A percentile compares a stretch with the other conserved stretches of the same genome.
Conservation (phyloP, 768 basidiomycete genomes). For the Pleurotus sapidus region DNA sequence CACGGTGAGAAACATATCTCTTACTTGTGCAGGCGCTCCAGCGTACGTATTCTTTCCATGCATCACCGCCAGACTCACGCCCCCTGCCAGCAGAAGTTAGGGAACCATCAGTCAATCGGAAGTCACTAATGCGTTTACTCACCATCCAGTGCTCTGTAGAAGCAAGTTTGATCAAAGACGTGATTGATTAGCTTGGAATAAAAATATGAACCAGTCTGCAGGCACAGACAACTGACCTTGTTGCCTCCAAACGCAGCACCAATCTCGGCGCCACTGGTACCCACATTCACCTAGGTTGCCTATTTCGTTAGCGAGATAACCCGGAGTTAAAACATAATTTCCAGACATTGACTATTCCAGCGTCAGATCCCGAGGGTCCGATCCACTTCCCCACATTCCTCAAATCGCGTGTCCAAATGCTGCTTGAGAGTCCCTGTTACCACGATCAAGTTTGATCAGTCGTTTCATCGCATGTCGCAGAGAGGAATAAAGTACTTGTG, state of each 20-base stretch:
- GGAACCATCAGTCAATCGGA: background rate
- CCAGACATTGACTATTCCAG: slow-evolving; percentile 88
- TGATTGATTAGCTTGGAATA: slow-evolving; percentile 10
- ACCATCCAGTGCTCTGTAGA: slow-evolving; percentile 79
- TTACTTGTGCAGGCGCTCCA: slow-evolving; percentile 84
- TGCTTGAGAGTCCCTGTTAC: slow-evolving; percentile 78
- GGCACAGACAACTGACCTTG: slow-evolving; percentile 53
- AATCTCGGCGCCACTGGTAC: slow-evolving; percentile 60
- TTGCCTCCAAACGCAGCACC: slow-evolving; percentile 92
- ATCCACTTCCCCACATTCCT: slow-evolving; percentile 89
- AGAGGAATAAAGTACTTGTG: slow-evolving; percentile 45
- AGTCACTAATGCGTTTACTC: slow-evolving; percentile 24
- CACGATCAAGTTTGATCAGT: slow-evolving; percentile 10
- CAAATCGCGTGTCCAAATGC: slow-evolving; percentile 86
- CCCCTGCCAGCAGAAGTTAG: slow-evolving; percentile 54
- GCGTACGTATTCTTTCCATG: slow-evolving; percentile 97
- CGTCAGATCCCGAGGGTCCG: slow-evolving; percentile 84
- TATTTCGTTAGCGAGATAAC: slow-evolving; percentile 11
- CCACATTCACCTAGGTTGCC: slow-evolving; percentile 48
- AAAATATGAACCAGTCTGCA: slow-evolving; percentile 10
- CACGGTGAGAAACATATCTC: slow-evolving; percentile 14
- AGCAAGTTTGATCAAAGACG: slow-evolving; percentile 17
- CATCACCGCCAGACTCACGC: slow-evolving; percentile 94
- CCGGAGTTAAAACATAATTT: slow-evolving; percentile 11
- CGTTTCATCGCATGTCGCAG: slow-evolving; percentile 8